Conservation (phyloP, 768 basidiomycete genomes). For the Russula foetens region DNA sequence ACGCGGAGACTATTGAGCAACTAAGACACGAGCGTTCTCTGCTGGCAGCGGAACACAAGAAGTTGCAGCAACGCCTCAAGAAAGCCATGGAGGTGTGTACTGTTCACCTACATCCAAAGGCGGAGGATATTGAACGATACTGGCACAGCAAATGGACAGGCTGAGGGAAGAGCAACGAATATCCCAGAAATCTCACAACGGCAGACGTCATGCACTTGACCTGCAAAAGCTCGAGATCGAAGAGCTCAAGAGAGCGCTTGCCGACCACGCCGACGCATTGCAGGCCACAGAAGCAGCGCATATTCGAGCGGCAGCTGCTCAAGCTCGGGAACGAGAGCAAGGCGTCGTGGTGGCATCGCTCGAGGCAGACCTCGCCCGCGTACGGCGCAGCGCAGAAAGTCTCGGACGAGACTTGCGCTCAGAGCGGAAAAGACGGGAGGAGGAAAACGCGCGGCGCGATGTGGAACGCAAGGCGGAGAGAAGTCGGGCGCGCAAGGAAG, state of each 20-base stretch:
- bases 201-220: constrained; percentile 67
- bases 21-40: constrained; percentile 70
- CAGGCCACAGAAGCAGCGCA: constrained; percentile 59
- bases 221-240: constrained; percentile 64
- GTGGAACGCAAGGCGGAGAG: constrained; percentile 41
- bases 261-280: constrained; percentile 52
- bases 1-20: constrained; percentile 60
- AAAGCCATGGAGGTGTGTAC: constrained; percentile 57
- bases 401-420: constrained; percentile 72
- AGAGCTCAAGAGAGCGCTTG: constrained; percentile 61
- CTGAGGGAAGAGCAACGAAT: constrained; percentile 53
- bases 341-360: constrained; percentile 56
- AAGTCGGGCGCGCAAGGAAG: constrained; percentile 30
- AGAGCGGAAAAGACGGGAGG: constrained; percentile 61
- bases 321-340: constrained; percentile 53
- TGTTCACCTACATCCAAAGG: background rate
- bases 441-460: constrained; percentile 41
- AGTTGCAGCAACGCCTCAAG: constrained; percentile 58
- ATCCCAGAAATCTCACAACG: constrained; percentile 61
- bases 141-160: constrained; percentile 47
- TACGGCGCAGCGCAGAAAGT: constrained; percentile 65
- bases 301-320: constrained; percentile 34
- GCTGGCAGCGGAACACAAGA: constrained; percentile 61
- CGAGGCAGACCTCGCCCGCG: constrained; percentile 67
- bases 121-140: background rate